Base-by-base conservation (phyloP, 2,329 filamentous ascomycete genomes). In the Ilyonectria robusta region DNA sequence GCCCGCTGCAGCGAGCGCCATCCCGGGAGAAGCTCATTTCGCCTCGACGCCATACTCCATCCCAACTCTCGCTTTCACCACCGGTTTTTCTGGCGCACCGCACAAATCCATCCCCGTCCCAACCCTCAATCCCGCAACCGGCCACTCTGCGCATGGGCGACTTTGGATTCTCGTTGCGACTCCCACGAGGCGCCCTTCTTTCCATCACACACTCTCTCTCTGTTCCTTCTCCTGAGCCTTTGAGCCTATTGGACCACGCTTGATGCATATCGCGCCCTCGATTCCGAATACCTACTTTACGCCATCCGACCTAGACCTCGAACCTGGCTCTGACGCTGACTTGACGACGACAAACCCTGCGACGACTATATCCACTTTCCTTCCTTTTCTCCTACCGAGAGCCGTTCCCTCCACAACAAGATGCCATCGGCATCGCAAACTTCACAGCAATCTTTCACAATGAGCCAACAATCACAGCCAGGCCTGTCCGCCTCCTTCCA, bases 401-500 rank as follows among this genome's bases (percentile, higher is more conserved):
- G 19, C 35, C 51, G 40, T 47, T 17, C 37, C 35, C 50, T 59
- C 47, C 46, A 15, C 51, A 73, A 69, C 51, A 73, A 69, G 58
- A 81, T 82, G 78, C 77, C 81, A 62, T 81, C 82, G 60, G 83
- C 84, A 75, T 85, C 85, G 64, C 85, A 87, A 75, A 83, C 86
- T 5, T 87, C 86, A 8, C 87, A 89, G 68, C 85, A 88, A 60
- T 87, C 87, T 54, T 88, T 88, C 76, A 80, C 79, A 69, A 87
- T 89, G 85, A 89, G 85, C 80, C 86, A 88, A 68, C 84, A 85
- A 62, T 85, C 85, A 31, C 86, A 87, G 67, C 72, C 76, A 23
- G 81, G 80, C 66, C 72, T 81, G 47, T 72, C 74, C 47, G 76
- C 76, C 73, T 82, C 81, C n/a, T 82, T 82, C 65, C 75, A 79